Conservation (phyloP, 139 green algal species). For the Deuterostichococcus epilithicus region DNA sequence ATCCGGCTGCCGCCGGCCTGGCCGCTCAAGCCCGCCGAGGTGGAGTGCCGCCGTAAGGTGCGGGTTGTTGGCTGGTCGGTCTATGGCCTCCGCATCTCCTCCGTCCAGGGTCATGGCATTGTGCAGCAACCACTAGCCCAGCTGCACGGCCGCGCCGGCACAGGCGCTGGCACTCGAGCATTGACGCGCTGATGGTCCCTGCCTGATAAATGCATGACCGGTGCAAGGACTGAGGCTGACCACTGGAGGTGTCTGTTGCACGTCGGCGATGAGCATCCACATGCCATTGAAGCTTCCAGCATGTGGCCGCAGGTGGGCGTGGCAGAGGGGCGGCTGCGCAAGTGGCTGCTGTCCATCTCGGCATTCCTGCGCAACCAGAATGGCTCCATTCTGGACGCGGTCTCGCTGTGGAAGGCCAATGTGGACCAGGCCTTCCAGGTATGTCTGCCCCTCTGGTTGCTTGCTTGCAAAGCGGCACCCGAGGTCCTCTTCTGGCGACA, state of each 20-base stretch:
- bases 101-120: too few relatives aligned
- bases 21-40: conserved; percentile 73
- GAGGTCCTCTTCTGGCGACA: too few relatives aligned
- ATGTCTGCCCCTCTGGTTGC: too few relatives aligned
- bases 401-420: conserved; percentile 82
- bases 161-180: too few relatives aligned
- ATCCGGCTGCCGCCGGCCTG: conserved; percentile 75
- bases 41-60: conserved; percentile 61
- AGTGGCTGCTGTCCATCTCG: conserved; percentile 91
- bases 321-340: conserved; percentile 75
- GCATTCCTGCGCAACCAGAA: conserved; percentile 85
- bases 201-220: too few relatives aligned
- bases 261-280: not conserved
- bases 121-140: too few relatives aligned
- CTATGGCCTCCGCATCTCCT: too few relatives aligned
- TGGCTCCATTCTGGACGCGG: conserved; percentile 68
- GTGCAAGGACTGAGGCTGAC: too few relatives aligned
- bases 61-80: not conserved
- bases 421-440: conserved; percentile 69
- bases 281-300: too few relatives aligned
- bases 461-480: too few relatives aligned
- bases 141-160: too few relatives aligned
- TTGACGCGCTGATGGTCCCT: too few relatives aligned
- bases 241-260: not conserved
- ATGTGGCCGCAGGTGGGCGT: conserved; percentile 76